Conservation (phyloP, 1,284 basidiomycete species). For the Malassezia furfur region DNA sequence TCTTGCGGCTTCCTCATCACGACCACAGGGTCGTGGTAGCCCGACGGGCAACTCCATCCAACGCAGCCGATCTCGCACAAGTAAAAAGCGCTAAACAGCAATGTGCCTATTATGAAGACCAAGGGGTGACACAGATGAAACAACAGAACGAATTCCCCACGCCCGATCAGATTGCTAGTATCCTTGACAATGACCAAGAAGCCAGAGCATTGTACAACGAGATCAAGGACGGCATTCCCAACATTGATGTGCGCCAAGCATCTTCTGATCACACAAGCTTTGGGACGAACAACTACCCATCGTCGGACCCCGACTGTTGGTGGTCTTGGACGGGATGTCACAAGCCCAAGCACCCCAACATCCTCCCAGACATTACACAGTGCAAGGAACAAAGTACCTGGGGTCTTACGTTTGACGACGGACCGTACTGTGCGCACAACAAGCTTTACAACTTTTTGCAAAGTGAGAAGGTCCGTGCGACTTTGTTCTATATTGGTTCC, state of each 20-base stretch:
- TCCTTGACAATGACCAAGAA: slow-evolving; percentile 48
- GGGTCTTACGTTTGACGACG: slow-evolving; percentile 54
- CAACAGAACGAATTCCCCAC: slow-evolving; percentile 18
- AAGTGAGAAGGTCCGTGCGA: slow-evolving; percentile 52
- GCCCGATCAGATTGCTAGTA: slow-evolving; percentile 48
- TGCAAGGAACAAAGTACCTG: slow-evolving; percentile 52
- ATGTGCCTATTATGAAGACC: background rate
- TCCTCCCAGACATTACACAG: slow-evolving; percentile 48
- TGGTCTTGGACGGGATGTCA: slow-evolving; percentile 36
- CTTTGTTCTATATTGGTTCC: slow-evolving; percentile 52
- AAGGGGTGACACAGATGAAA: slow-evolving; percentile 20
- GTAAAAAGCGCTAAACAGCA: slow-evolving; percentile 18
- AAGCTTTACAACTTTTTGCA: slow-evolving; percentile 53
- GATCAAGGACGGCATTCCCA: slow-evolving; percentile 27
- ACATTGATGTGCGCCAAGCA: background rate
- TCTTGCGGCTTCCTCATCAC: background rate
- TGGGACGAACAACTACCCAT: background rate
- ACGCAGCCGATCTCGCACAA: slow-evolving; percentile 17
- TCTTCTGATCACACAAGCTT: background rate
- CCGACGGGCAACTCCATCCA: background rate
- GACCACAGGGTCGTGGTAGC: background rate
- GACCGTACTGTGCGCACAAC: slow-evolving; percentile 51
- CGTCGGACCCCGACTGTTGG: slow-evolving; percentile 39
- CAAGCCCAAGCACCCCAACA: slow-evolving; percentile 33
- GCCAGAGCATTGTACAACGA: slow-evolving; percentile 39